phyloP scores from a whole-genome alignment of 2,329 filamentous ascomycete genomes.

The Zymoseptoria crescenta region DNA sequence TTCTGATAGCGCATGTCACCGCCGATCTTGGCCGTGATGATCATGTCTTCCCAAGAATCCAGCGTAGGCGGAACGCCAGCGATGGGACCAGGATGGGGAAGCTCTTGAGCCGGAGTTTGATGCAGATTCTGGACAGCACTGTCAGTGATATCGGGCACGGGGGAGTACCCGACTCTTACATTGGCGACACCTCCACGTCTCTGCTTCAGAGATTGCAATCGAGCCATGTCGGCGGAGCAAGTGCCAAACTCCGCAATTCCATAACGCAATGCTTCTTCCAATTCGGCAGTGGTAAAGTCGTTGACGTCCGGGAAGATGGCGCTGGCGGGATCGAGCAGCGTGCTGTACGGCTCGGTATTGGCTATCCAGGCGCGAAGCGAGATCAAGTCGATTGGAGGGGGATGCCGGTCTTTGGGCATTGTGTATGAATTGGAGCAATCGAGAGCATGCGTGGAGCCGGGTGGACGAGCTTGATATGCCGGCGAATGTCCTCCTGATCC shows the following conservation, averaged over 20 bases:
- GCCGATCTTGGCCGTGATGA: conserved; percentile 3
- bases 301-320: conserved; percentile 1
- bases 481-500: neutral
- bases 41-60: neutral
- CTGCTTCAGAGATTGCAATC: neutral
- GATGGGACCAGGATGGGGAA: neutral
- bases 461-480: neutral
- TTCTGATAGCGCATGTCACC: conserved; percentile 1
- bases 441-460: neutral
- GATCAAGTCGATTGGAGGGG: neutral
- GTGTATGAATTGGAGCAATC: neutral
- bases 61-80: neutral
- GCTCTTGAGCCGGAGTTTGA: neutral
- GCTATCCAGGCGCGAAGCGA: conserved; percentile 3
- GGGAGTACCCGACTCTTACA: neutral
- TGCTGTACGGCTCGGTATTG: neutral
- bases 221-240: neutral
- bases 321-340: neutral
- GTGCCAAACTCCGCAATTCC: neutral
- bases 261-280: conserved; percentile 1
- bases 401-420: neutral
- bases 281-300: conserved; percentile 2
- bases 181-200: neutral
- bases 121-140: neutral
- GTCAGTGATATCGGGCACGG: neutral